Evolutionary conservation across 2,329 filamentous ascomycete species (phyloP).

Genomic region (Mycosphaerella sp.): DNA sequence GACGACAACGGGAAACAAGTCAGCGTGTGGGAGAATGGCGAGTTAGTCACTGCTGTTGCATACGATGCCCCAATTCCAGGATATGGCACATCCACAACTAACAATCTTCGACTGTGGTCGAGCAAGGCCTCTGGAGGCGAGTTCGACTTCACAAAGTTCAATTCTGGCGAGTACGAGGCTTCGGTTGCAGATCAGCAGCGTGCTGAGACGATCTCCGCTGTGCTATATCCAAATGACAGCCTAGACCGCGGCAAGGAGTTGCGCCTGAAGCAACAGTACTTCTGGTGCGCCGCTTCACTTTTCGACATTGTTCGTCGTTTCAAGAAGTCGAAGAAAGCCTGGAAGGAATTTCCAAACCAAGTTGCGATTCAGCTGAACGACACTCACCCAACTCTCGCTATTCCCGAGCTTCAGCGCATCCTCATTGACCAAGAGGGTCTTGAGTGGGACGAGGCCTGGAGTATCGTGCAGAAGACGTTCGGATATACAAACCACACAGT

Average conservation of each 20-base stretch:
- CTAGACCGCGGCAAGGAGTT: conserved; percentile 95
- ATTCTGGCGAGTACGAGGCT: conserved; percentile 94
- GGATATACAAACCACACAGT: conserved; percentile 99
- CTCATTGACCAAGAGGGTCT: conserved; percentile 83
- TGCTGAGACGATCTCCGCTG: conserved; percentile 97
- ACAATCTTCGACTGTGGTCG: conserved; percentile 95
- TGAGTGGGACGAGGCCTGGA: conserved; percentile 90
- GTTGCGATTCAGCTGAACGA: conserved; percentile 98
- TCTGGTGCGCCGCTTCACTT: conserved; percentile 96
- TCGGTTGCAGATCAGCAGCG: conserved; percentile 97
- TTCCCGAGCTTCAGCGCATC: conserved; percentile 93
- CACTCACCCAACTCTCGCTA: conserved; percentile 91
- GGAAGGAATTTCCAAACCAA: conserved; percentile 89
- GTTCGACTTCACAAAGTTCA: conserved; percentile 99
- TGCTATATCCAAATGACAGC: conserved; percentile 96
- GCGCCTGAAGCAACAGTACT: conserved; percentile 98
- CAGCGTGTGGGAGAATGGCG: conserved; percentile 82
- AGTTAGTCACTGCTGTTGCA: conserved; percentile 84
- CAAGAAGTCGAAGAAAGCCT: conserved; percentile 90
- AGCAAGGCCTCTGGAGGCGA: conserved; percentile 96
- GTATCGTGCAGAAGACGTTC: conserved; percentile 61
- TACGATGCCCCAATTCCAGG: conserved; percentile 86
- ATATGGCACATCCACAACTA: conserved; percentile 82
- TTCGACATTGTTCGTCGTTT: conserved; percentile 95
- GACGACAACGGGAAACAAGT: conserved; percentile 67